Base-by-base conservation (phyloP, 148 eudicot species). In the Camellia japonica region DNA sequence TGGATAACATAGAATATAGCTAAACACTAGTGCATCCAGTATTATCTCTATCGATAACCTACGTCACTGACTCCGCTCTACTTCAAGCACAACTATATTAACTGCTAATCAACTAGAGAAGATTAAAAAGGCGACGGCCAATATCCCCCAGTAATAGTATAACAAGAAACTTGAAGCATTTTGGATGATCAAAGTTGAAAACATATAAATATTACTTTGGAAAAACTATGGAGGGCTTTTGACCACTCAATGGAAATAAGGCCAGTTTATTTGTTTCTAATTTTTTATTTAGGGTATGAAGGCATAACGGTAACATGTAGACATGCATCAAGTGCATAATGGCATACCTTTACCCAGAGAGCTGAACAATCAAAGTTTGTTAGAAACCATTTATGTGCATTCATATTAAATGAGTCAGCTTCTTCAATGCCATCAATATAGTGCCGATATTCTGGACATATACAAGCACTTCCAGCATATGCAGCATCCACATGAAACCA, bases 401-500 rank as follows among this genome's bases (percentile, higher is more conserved):
- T 95, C 96, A 93, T 89, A 86, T 90, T 93, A 74, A 93, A 95
- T 19, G 97, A 95, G 84, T 91, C 92, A 18, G 98, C 97, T 85
- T 88, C 93, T 87, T 95, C 98, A 61, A 95, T 80, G 38, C 98
- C 98, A 74, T 95, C 85, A 71, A 93, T 82, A 81, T 90, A 90
- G 76, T 89, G 92, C 51, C 97, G 91, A 71, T 80, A 93, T 73
- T 95, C 98, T 44, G 98, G 97, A 80, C 98, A 95, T 71, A 95
- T 88, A 75, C 97, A 95, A 82, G 98, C 95, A 91, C 98, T 95
- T 85, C 98, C 98, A 81, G 98, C 98, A 79, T 89, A 93, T 55
- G 98, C 97, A 86, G 97, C 96, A 88, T 95, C 98, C 78, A 95
- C 86, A 85, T 95, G 98, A 81, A 90, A 85, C 97, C 98, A 95